Conservation (phyloP, 352 stramenopile genomes). For the Phytophthora sojae region DNA sequence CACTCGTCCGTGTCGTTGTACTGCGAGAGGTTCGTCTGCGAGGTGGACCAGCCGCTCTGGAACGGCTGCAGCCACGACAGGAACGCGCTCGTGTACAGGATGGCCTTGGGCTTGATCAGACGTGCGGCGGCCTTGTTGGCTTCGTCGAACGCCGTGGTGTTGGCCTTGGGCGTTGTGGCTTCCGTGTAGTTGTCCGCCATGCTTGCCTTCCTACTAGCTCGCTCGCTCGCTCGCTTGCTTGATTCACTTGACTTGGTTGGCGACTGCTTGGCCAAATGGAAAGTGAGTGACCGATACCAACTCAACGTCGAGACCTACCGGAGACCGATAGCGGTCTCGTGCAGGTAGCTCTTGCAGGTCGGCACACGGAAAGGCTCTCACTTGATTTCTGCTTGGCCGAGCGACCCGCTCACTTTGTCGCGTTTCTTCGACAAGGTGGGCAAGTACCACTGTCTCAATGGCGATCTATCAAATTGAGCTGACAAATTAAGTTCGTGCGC, state of each 20-base stretch:
- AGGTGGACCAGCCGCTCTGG: constrained; percentile 56
- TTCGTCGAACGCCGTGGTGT: constrained; percentile 15
- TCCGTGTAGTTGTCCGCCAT: constrained; percentile 27
- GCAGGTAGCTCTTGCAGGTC: constrained; percentile 3
- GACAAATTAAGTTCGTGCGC: constrained; percentile 6
- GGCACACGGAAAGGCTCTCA: constrained; percentile 14
- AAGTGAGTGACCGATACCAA: constrained; percentile 14
- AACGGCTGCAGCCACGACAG: constrained; percentile 47
- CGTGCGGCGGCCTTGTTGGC: constrained; percentile 23
- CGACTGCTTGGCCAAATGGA: constrained; percentile 13
- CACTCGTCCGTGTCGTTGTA: too few relatives aligned
- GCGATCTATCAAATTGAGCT: constrained; percentile 4
- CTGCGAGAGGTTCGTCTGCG: constrained; percentile 15
- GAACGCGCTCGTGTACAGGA: constrained; percentile 28
- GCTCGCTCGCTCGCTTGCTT: constrained; percentile 7
- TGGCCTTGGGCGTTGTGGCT: constrained; percentile 9
- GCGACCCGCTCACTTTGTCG: not conserved
- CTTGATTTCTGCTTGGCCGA: constrained; percentile 31
- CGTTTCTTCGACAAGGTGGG: not conserved
- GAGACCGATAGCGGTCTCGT: not conserved
- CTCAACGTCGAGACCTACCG: not conserved
- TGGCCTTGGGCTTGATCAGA: constrained; percentile 14
- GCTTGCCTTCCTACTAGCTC: not conserved
- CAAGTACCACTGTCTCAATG: constrained; percentile 6
- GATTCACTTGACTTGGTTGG: constrained; percentile 16